Percentiles rank a stretch among this genome's conserved stretches.
These are phyloP conservation scores for Fragaria vesca DNA, from an alignment of 306 rosid species.

Conservation along the genomic window DNA sequence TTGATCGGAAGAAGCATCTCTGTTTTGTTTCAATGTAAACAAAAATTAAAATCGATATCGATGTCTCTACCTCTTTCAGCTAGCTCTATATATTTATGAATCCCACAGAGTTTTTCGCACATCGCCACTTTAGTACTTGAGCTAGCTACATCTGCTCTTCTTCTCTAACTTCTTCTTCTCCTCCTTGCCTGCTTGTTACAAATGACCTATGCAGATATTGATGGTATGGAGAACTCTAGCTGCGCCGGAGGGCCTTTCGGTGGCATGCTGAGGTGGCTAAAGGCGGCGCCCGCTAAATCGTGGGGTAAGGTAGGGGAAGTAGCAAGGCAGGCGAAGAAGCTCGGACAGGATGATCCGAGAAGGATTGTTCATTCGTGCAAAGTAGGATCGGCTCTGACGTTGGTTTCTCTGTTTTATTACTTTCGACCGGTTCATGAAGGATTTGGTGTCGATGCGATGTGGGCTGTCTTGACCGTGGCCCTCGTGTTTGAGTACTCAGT, in stretches of 20 bases:
- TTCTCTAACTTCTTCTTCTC: not conserved
- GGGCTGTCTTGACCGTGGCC: constrained; percentile 30
- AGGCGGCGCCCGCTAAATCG: not conserved
- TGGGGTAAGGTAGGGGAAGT: not conserved
- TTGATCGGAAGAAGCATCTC: not conserved
- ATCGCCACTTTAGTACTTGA: not conserved
- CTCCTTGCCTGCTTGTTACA: not conserved
- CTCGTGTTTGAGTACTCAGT: constrained; percentile 29
- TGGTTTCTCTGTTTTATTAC: constrained; percentile 34
- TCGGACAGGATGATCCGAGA: constrained; percentile 32
- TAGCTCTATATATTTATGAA: not conserved
- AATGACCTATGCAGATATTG: not conserved
- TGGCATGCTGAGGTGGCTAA: not conserved
- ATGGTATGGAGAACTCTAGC: not conserved
- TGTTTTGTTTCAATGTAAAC: too few species aligned
- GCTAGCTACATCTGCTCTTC: not conserved
- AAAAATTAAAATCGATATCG: too few species aligned
- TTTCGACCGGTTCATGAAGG: constrained; percentile 18
- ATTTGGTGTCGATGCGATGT: constrained; percentile 30
- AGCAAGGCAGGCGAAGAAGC: not conserved
- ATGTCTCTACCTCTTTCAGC: not conserved
- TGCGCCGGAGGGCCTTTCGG: not conserved
- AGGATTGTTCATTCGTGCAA: constrained; percentile 27
- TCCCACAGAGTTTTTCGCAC: not conserved
- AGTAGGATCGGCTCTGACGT: constrained; percentile 33